phyloP scores from a whole-genome alignment of 2,329 filamentous ascomycete genomes.

The Basipetospora sp. region DNA sequence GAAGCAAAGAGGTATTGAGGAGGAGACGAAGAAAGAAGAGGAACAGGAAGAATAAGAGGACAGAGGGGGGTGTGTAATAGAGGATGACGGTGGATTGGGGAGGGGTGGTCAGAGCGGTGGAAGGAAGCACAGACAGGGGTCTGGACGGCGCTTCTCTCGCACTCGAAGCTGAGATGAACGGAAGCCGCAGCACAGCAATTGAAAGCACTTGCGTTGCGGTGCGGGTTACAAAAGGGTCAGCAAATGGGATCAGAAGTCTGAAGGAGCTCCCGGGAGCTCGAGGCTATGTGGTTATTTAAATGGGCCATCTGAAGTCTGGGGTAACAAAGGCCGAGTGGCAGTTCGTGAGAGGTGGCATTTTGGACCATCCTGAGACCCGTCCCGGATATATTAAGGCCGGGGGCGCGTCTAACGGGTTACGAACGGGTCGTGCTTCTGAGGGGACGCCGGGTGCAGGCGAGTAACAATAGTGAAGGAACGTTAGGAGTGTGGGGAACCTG shows the following conservation, averaged over 20 bases:
- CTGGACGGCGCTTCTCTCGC: too few relatives aligned
- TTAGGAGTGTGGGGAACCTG: too few relatives aligned
- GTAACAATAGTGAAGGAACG: too few relatives aligned
- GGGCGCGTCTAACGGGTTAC: neutral
- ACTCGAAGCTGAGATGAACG: too few relatives aligned
- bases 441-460: too few relatives aligned
- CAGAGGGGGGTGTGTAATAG: neutral
- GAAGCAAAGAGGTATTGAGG: neutral
- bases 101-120: neutral
- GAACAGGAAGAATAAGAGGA: neutral
- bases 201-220: too few relatives aligned
- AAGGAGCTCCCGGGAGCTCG: neutral
- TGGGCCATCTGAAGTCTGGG: slow-evolving; percentile 1
- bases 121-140: too few relatives aligned
- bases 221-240: too few relatives aligned
- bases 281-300: neutral
- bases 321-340: slow-evolving; percentile 1
- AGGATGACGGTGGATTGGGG: neutral
- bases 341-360: slow-evolving; percentile 6
- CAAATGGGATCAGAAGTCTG: too few relatives aligned
- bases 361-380: slow-evolving; percentile 1
- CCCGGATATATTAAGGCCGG: slow-evolving; percentile 5
- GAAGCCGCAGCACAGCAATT: too few relatives aligned
- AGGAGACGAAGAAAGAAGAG: neutral
- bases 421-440: too few relatives aligned